These are phyloP conservation scores for Apiospora marii DNA, from an alignment of 2,329 filamentous ascomycete genomes.

Conservation along the genomic window DNA sequence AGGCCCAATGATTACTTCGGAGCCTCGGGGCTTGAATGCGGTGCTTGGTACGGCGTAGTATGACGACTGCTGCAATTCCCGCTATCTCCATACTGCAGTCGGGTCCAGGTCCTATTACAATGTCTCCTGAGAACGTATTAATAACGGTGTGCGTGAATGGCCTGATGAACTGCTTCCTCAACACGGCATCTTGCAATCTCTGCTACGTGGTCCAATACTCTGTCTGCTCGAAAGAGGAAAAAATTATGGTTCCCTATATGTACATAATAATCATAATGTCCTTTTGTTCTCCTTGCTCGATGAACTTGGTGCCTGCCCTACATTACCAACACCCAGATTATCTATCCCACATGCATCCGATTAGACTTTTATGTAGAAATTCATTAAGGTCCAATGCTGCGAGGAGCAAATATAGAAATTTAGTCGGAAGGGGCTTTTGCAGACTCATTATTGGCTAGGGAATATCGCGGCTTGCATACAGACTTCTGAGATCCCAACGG, in stretches of 20 bases:
- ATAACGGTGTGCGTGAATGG: constrained; percentile 19
- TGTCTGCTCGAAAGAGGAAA: neutral
- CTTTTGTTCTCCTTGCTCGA: neutral
- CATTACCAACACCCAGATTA: neutral
- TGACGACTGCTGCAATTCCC: constrained; percentile 14
- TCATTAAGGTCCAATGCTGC: neutral
- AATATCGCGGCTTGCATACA: constrained; percentile 18
- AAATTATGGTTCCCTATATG: constrained; percentile 1
- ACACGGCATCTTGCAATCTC: neutral
- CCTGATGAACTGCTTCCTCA: constrained; percentile 7
- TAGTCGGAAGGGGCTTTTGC: neutral
- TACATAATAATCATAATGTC: no score
- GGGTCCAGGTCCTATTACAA: constrained; percentile 19
- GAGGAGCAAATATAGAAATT: neutral
- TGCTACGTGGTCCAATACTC: constrained; percentile 6
- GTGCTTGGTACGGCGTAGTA: constrained; percentile 15
- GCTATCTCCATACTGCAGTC: constrained; percentile 14
- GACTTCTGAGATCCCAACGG: constrained; percentile 19
- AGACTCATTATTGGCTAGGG: constrained; percentile 6
- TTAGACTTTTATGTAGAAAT: neutral
- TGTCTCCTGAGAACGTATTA: constrained; percentile 3
- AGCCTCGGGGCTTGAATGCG: constrained; percentile 13
- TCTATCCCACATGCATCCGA: no score
- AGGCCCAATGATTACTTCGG: constrained; percentile 20
- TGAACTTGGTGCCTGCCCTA: neutral